Base-by-base conservation (phyloP, 495 filamentous ascomycete species). In the Coniosporium apollinis region DNA sequence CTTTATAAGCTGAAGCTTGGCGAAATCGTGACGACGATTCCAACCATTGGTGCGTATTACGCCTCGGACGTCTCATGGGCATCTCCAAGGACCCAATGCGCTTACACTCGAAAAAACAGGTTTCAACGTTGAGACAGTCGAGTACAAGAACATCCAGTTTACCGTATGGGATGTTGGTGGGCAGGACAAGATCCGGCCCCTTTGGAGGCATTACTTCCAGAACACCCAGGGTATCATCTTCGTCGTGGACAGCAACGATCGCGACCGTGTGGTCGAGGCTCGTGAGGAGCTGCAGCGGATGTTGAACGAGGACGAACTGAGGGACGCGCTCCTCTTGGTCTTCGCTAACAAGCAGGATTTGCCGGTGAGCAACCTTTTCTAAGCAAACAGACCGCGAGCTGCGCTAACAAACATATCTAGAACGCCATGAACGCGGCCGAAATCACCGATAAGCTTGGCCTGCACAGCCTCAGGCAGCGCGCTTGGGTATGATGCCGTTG, bases 311-410 rank as follows among this genome's bases (percentile, higher is more conserved):
- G 89, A 99, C 55, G 89, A 99, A 66, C 75, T 99, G 52, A 74
- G 89, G 54, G 89, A 99, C 65, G 89, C 89, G 47, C 74, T 94
- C 49, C 77, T 99, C 48, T 65, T 99, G 59, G 91, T 99, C 45
- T 99, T 99, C 54, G 89, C 89, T 68, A 99, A 99, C 81, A 99
- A 99, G 71, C 89, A 99, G 70, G 89, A 99, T 92, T 62, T 99
- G 67, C 89, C 89, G 31, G 87, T 94, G 69, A 58, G 85, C 58
- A 36, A 26, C 16, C 22, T 28, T 13, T 5, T 32, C 25, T 22
- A 15, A 17, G 24, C 20, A 22, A 28, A 22, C 3, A 5, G 29
- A 29, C 16, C 8, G 19, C 19, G 11, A 20, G 22, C 20, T 9
- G 8, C 22, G 22, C 36, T 47, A 21, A 37, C 41, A 10, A 35